Conservation (phyloP, 352 stramenopile genomes). For the Blastocystis sp. region DNA sequence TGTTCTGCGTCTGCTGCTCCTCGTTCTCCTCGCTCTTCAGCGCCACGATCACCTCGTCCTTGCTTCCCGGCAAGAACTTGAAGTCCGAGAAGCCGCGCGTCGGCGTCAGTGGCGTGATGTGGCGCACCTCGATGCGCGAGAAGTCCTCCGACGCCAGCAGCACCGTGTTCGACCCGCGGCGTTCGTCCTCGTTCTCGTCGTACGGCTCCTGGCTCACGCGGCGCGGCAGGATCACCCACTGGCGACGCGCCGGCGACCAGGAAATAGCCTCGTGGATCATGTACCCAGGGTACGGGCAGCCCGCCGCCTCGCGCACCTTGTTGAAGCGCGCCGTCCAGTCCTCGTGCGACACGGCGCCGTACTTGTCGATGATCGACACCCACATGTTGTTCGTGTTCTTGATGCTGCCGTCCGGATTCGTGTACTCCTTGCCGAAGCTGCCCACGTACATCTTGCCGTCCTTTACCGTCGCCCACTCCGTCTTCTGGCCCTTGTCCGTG, state of each 20-base stretch:
- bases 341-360: slow-evolving; percentile 78
- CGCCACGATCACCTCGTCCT: slow-evolving; percentile 84
- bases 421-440: slow-evolving; percentile 89
- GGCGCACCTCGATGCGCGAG: slow-evolving; percentile 78
- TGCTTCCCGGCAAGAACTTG: slow-evolving; percentile 86
- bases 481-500: slow-evolving; percentile 95
- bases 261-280: slow-evolving; percentile 95
- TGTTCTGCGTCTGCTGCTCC: slow-evolving; percentile 76
- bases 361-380: slow-evolving; percentile 85
- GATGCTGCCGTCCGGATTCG: slow-evolving; percentile 83
- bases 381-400: slow-evolving; percentile 93
- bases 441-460: slow-evolving; percentile 93
- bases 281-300: slow-evolving; percentile 84
- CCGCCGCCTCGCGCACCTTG: slow-evolving; percentile 84
- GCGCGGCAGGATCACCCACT: slow-evolving; percentile 95
- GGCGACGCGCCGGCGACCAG: slow-evolving; percentile 86
- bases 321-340: slow-evolving; percentile 90
- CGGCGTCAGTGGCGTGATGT: slow-evolving; percentile 79
- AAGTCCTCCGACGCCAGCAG: slow-evolving; percentile 85
- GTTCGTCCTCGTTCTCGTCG: slow-evolving; percentile 91
- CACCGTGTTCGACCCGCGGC: slow-evolving; percentile 83
- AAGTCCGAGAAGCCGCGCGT: slow-evolving; percentile 87
- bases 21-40: slow-evolving; percentile 88
- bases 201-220: slow-evolving; percentile 89
- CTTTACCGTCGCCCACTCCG: slow-evolving; percentile 97